Base-by-base conservation (phyloP, 306 rosid species). In the Prunus armeniaca region DNA sequence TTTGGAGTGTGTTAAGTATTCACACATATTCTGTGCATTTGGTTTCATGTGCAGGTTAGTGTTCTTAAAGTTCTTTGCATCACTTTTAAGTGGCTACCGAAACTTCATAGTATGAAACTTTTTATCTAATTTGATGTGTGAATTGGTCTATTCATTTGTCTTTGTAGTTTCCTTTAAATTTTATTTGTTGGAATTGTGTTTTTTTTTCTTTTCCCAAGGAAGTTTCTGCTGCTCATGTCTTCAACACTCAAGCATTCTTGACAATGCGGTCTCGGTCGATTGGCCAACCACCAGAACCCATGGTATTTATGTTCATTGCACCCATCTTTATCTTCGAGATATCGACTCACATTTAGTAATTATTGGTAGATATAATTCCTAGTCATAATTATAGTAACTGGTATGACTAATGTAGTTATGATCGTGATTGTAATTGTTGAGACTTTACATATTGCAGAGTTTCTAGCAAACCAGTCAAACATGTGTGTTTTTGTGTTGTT, bases 21-120 rank as follows among this genome's bases (percentile, higher is more conserved):
- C 38, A 13, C 19, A 2, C 65, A 34, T 56, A 56, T 57, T 43
- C 68, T 10, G 73, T 74, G 56, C 50, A 51, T 68, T 64, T 64
- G 50, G 67, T 78, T 74, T 72, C 45, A 74, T 74, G 73, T 86
- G 91, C 97, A 95, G 99, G 91, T 80, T 95, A 83, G 89, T 90
- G 80, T 95, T 95, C 89, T 85, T 95, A 43, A 90, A 88, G 90
- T 95, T 95, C 87, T 92, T 95, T 82, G 99, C 98, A 77, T 89
- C 91, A 50, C 86, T 95, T 84, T 73, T 95, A 22, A 95, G 97
- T 78, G 99, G 99, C 73, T 95, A 95, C 74, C 99, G 93, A 84
- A 95, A 95, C 84, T 95, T 92, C 86, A 82, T 92, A 47, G 99
- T 95, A 95, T 77, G 97, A 50, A 68, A 15, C 63, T 60, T 50